Evolutionary conservation across 2,329 filamentous ascomycete genomes (phyloP), one percentile per base, ranked within the genome.

Genomic region (Colletotrichum australisinense): DNA sequence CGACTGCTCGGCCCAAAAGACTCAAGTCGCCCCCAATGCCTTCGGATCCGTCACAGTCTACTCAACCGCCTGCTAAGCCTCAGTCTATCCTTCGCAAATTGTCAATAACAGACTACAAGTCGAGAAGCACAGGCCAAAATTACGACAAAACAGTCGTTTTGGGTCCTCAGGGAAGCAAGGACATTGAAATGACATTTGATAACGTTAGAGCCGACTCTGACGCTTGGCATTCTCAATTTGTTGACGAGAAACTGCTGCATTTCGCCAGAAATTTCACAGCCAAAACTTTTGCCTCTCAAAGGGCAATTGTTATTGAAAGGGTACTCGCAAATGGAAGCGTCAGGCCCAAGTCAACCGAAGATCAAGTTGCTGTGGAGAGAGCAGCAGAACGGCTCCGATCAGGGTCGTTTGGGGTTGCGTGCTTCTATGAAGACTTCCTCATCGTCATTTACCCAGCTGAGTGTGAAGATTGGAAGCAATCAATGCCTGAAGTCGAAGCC

Each of bases 401-500:
- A 4, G 81, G 80, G 9, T 79, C 81, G 8, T 78, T 83, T 3
- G 86, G 83, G 1, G 74, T 86, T 1, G 76, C 84, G 11, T 81
- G 79, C 46, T 75, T 81, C 24, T 66, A 75, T 19, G 74, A 78
- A 4, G 72, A 78, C 12, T 82, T 79, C 38, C 83, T 80, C 63
- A 74, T 88, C 22, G 63, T 89, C 5, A 55, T 88, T 0, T 84
- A 84, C 63, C 82, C 85, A 1, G 71, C 79, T 1, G 77, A 77
- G 30, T 83, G 82, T 63, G 79, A 82, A 0, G 79, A 81, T 0
- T 86, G 84, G 81, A 77, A 72, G 24, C 60, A 73, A 5, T 67
- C 75, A 4, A 28, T 63, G 5, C 64, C 78, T 16, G 78, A 76
- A 5, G 71, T 71, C 16, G 73, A 74, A 26, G 73, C 65, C 38